Evolutionary conservation across 139 green algal genomes (phyloP).

Genomic region (Medakamo hakoo): DNA sequence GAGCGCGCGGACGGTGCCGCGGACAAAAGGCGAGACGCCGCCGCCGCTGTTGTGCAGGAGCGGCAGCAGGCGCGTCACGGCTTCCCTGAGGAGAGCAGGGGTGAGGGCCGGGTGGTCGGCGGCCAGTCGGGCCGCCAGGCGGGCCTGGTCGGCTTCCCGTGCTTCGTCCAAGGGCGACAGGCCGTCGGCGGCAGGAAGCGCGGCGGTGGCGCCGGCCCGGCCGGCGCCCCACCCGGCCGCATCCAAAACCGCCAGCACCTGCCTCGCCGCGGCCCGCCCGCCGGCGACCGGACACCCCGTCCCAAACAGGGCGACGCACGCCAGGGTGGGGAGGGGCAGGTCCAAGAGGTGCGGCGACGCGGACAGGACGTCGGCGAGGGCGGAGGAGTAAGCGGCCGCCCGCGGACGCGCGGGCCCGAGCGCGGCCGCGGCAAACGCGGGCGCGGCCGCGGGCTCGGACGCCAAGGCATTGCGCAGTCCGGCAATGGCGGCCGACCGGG

Average conservation of each 20-base stretch:
- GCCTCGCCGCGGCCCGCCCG: too few relatives aligned
- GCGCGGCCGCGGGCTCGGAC: background rate
- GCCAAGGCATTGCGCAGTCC: background rate
- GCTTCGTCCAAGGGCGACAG: background rate
- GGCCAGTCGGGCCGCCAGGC: background rate
- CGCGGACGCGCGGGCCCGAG: background rate
- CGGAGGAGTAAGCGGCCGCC: too few relatives aligned
- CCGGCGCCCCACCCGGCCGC: background rate
- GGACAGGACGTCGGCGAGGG: background rate
- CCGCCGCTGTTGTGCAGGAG: background rate
- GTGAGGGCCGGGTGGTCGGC: background rate
- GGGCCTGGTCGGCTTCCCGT: background rate
- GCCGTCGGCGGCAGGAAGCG: background rate
- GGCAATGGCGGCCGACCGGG: too few relatives aligned
- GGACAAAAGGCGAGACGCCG: background rate
- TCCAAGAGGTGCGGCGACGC: background rate
- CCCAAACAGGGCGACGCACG: background rate
- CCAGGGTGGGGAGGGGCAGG: background rate
- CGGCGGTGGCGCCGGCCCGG: background rate
- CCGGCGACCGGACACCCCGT: too few relatives aligned
- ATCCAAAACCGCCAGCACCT: background rate
- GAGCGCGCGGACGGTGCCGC: background rate
- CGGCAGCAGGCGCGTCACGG: background rate
- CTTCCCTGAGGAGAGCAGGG: background rate
- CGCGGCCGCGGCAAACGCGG: background rate